Evolutionary conservation across 306 rosid genomes (phyloP), one percentile per base, ranked within the genome.

Genomic region (Hippophae rhamnoides): DNA sequence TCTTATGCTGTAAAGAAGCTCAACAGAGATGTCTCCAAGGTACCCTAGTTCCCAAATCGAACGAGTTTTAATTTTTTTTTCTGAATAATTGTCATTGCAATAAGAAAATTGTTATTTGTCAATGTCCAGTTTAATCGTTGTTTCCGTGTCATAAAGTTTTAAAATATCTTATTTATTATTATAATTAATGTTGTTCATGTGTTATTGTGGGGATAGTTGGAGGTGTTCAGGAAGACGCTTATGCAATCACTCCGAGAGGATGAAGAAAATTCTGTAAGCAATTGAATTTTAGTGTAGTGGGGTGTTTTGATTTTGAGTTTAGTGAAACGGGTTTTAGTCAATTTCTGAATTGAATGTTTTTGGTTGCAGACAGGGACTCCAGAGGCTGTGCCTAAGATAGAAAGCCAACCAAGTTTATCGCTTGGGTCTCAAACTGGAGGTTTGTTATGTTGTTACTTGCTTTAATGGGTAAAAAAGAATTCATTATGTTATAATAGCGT

Each of bases 1-100:
- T 74, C 95, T 11, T 80, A 63, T 54, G 54, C 93, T 1, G 93
- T 87, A 31, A 85, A 65, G 78, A 92, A 80, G 76, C 96, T 92
- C 60, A 81, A 47, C 68, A 80, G 89, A 83, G 95, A 92, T 85
- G 99, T 92, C 56, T 62, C 96, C 7, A 88, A 85, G 98, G 98
- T 90, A 58, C 59, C 52, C 69, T 6, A 49, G 12, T 49, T 12
- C 14, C 11, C 13, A 47, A 47, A 47, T 7, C 5, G 50, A 47
- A 47, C 10, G 10, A 10, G 10, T 9, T 13, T 9, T 9, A 1
- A 9, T 10, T 47, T 47, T 2, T 2, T 11, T 10, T 10, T 47
- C 1, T 47, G 7, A 11, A 7, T 48, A 0, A 3, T 48, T 4
- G 2, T 48, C 4, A 13, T 13, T 48, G 13, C 5, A 31, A 31